Evolutionary conservation across 2,329 filamentous ascomycete species (phyloP).

Genomic region (Apiospora marii): DNA sequence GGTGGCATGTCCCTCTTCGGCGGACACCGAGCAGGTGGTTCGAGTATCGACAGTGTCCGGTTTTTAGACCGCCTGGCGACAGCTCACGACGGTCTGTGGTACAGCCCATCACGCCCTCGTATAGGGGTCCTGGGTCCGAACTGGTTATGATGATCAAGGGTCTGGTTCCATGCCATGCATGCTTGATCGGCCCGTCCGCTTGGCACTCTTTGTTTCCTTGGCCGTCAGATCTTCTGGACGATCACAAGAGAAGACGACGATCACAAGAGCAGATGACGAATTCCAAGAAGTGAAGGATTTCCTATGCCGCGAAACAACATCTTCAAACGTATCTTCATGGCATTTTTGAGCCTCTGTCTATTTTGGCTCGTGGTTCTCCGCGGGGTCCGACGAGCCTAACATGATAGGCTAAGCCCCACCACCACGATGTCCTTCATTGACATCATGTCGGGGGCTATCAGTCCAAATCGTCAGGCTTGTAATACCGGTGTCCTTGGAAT

Average conservation of each 20-base stretch:
- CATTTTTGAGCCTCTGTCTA: no score
- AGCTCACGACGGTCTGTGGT: not conserved
- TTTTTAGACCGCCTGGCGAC: not conserved
- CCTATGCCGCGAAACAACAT: not conserved
- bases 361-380: no score
- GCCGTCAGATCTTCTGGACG: not conserved
- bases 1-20: not conserved
- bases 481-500: no score
- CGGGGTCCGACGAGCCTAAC: no score
- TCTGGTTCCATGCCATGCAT: not conserved
- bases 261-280: not conserved
- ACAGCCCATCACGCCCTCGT: not conserved
- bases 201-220: not conserved
- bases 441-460: no score
- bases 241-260: not conserved
- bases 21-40: not conserved
- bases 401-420: no score
- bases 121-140: not conserved
- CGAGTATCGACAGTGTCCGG: not conserved
- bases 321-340: no score
- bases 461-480: no score
- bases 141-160: not conserved
- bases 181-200: not conserved
- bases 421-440: no score
- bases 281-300: not conserved